Base-by-base conservation (phyloP, 2,329 filamentous ascomycete species). In the Exserohilum turcica region DNA sequence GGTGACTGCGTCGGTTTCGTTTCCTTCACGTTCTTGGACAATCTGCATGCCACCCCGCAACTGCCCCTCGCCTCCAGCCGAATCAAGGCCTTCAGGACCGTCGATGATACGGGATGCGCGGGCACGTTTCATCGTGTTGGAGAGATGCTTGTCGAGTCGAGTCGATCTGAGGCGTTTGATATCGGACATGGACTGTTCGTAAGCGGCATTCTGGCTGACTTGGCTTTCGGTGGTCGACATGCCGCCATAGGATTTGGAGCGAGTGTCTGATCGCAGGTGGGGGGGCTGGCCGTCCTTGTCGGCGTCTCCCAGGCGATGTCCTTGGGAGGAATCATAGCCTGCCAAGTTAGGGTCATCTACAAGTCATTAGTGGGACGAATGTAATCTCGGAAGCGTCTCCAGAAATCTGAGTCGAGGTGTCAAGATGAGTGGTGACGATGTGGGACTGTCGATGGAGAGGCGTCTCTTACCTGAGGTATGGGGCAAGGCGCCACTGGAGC, bases 131-230 rank as follows among this genome's bases (percentile, higher is more conserved):
- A 93, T 92, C 44, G 92, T 97, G 18, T 91, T 95, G 31, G 93
- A 97, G 37, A 99, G 79, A 67, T 96, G 91, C 70, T 95, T 93
- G 69, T 99, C 93, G 70, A 97, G 88, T 27, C 94, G 87, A 18
- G 93, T 97, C 57, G 94, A 97, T 61, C 93, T 87, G 54, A 99
- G 78, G 57, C 94, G 85, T 66, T 92, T 88, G 71, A 99, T 94
- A 76, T 99, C 94, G 62, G 94, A 95, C 63, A 99, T 87, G 40
- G 93, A 96, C 77, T 92, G 95, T 78, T 97, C 93, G 71, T 97
- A 94, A 24, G 90, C 91, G 13, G 72, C 66, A 29, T 67, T 73
- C 45, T 89, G 91, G 66, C 87, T 72, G 33, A 56, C 60, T 51
- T 85, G 82, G 21, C 56, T 60, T 44, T 87, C 86, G 49, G 77